Evolutionary conservation across 2,329 filamentous ascomycete species (phyloP), one percentile per base, ranked within the genome.

Genomic region (Catunica adiposa): DNA sequence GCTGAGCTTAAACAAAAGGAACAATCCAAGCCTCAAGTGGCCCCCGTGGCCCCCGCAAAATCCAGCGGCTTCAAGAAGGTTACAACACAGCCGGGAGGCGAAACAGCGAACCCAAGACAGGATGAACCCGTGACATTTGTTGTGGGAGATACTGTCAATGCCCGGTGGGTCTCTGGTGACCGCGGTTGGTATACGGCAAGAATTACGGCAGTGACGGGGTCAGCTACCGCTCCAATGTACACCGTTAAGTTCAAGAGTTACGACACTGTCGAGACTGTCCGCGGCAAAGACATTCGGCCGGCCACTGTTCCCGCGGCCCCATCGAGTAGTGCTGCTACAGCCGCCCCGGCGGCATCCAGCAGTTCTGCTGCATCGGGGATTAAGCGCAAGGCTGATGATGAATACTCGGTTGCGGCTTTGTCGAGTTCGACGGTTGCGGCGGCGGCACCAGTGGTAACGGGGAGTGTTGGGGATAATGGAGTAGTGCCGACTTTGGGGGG

Each of bases 171-270:
- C 50, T 85, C 87, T 8, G 89, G 88, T 55, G 92, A 98, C 69
- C 88, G 86, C 64, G 78, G 79, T 23, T 96, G 89, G 70, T 97
- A 97, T 70, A 84, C 88, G 48, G 92, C 89, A 44, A 83, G 87
- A 64, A 94, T 98, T 68, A 90, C 88, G 53, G 89, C 86, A 54
- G 89, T 96, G 63, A 96, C 90, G 22, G 92, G 92, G 58, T 95
- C 89, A 7, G 83, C 84, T n/a, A 85, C 82, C 46, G 86, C 87
- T 54, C 90, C 89, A 37, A 86, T 96, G 60, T 98, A 96, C 67
- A 84, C 87, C 51, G 89, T 98, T 68, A 92, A 86, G 62, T 98
- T 97, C 75, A 90, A 94, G 70, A 86, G 81, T 64, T 97, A 97
- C 70, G 80, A 83, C 60, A 88, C 78, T 22, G 87, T 84, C 48